phyloP scores from a whole-genome alignment of 768 basidiomycete genomes.

The Tephrocybe sp. region DNA sequence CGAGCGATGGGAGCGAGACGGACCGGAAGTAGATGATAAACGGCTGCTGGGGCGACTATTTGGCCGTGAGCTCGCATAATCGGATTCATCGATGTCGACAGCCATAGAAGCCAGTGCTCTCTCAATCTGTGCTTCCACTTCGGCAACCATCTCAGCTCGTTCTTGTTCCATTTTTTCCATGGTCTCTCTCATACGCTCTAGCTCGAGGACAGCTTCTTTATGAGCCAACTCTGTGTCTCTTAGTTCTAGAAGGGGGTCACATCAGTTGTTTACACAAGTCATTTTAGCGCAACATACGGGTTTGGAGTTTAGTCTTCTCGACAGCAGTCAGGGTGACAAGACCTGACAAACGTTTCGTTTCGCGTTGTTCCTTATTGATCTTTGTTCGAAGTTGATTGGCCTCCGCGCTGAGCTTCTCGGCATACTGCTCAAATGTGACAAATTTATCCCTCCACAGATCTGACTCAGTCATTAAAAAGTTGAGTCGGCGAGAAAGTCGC shows the following conservation, averaged over 20 bases:
- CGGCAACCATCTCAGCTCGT: constrained; percentile 87
- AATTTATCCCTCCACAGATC: constrained; percentile 94
- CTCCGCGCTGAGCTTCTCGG: constrained; percentile 85
- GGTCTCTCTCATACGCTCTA: constrained; percentile 76
- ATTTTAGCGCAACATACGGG: constrained; percentile 50
- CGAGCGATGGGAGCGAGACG: constrained; percentile 52
- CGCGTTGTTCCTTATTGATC: constrained; percentile 88
- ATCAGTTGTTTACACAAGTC: constrained; percentile 6
- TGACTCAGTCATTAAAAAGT: constrained; percentile 89
- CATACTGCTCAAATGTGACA: constrained; percentile 90
- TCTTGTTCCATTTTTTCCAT: constrained; percentile 90
- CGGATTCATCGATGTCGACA: constrained; percentile 75
- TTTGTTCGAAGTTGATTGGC: constrained; percentile 81
- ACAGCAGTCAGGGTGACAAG: constrained; percentile 72
- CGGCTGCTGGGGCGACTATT: constrained; percentile 70
- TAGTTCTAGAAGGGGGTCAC: constrained; percentile 52
- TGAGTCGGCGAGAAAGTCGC: constrained; percentile 76
- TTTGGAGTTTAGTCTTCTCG: constrained; percentile 77
- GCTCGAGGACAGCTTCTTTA: constrained; percentile 73
- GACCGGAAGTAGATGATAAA: constrained; percentile 52
- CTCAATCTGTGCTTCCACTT: constrained; percentile 90
- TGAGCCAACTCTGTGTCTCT: constrained; percentile 80
- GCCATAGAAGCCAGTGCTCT: constrained; percentile 83
- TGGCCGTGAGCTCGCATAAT: constrained; percentile 69
- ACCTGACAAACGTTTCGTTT: constrained; percentile 82